Evolutionary conservation across 164 flowering plant genomes (phyloP).

Genomic region (Akebia trifoliata): DNA sequence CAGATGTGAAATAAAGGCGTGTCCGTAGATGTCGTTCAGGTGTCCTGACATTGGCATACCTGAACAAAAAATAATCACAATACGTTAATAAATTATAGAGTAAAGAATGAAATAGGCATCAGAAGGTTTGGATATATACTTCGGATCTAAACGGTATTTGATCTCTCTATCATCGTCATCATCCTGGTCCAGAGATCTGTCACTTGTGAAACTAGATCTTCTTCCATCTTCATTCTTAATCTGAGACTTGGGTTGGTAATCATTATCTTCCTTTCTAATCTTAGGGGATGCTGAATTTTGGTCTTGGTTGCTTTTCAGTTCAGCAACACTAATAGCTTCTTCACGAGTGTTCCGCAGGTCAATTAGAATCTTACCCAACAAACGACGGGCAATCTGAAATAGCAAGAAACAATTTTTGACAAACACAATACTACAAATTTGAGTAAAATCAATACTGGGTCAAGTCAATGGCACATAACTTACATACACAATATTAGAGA

Average conservation of each 20-base stretch:
- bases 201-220: conserved; percentile 63
- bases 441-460: too few species aligned
- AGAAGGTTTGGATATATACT: conserved; percentile 35
- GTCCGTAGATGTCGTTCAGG: conserved; percentile 98
- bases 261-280: conserved; percentile 43
- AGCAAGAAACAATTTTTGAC: too few species aligned
- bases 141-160: conserved; percentile 93
- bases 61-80: conserved; percentile 22
- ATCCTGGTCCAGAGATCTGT: conserved; percentile 75
- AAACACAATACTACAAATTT: too few species aligned
- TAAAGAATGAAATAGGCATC: conserved; percentile 2
- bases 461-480: too few species aligned
- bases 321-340: conserved; percentile 89
- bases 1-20: conserved; percentile 95
- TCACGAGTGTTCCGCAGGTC: conserved; percentile 95
- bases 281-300: conserved; percentile 25
- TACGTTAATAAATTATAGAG: background rate
- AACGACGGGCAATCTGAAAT: conserved; percentile 85
- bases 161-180: conserved; percentile 96
- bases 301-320: conserved; percentile 63
- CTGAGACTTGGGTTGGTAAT: conserved; percentile 37
- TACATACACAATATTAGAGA: too few species aligned
- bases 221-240: conserved; percentile 49
- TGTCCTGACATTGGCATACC: conserved; percentile 97
- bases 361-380: conserved; percentile 93